These are phyloP conservation scores for Galerina sulciceps DNA, from an alignment of 768 basidiomycete genomes.

Conservation along the genomic window DNA sequence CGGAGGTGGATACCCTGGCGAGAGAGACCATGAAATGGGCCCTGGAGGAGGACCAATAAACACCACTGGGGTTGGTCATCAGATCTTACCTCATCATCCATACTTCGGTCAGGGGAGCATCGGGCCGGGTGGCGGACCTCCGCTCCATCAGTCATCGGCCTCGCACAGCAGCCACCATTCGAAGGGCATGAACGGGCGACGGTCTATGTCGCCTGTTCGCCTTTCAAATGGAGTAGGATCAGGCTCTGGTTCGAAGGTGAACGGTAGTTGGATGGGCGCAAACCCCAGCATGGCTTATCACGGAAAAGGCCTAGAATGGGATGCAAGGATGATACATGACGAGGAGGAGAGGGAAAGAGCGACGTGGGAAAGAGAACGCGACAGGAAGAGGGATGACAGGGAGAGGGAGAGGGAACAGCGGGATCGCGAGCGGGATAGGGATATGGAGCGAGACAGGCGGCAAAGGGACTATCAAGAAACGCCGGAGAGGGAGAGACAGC, in stretches of 20 bases:
- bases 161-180: slow-evolving; percentile 18
- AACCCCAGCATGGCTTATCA: slow-evolving; percentile 30
- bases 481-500: slow-evolving; percentile 32
- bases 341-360: slow-evolving; percentile 43
- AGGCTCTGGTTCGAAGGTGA: slow-evolving; percentile 27
- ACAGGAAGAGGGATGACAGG: slow-evolving; percentile 27
- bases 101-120: slow-evolving; percentile 35
- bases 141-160: slow-evolving; percentile 1
- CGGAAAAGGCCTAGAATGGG: slow-evolving; percentile 26
- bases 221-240: slow-evolving; percentile 28
- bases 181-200: slow-evolving; percentile 28
- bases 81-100: slow-evolving; percentile 34
- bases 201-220: slow-evolving; percentile 43
- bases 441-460: slow-evolving; percentile 30
- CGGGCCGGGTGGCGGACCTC: slow-evolving; percentile 16
- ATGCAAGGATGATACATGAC: slow-evolving; percentile 33
- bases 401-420: slow-evolving; percentile 32
- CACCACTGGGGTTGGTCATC: slow-evolving; percentile 25
- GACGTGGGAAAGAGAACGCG: slow-evolving; percentile 26
- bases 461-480: slow-evolving; percentile 30
- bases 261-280: slow-evolving; percentile 40
- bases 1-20: slow-evolving; percentile 20
- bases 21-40: slow-evolving; percentile 28
- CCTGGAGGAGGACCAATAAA: slow-evolving; percentile 16
- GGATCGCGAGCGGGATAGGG: slow-evolving; percentile 25